Conservation (phyloP, 1,139 yeast species). For the Petasospora rhodanensis region DNA sequence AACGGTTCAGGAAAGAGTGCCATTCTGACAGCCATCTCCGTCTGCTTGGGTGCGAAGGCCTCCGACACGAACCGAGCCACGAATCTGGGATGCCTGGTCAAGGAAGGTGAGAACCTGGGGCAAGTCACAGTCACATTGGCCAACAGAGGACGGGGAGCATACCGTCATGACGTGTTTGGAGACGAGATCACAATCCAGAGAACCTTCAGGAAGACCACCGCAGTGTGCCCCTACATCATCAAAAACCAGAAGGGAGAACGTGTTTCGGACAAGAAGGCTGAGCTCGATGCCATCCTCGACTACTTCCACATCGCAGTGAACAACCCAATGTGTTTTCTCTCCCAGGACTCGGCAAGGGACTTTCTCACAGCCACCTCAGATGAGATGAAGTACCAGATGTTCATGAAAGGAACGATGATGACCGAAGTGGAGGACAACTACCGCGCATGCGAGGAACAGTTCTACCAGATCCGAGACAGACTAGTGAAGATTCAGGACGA, state of each 20-base stretch:
- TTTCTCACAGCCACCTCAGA: slow-evolving; percentile 76
- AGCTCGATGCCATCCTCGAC: slow-evolving; percentile 63
- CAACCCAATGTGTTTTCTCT: slow-evolving; percentile 88
- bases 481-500: slow-evolving; percentile 36
- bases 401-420: slow-evolving; percentile 76
- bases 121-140: slow-evolving; percentile 54
- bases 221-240: slow-evolving; percentile 45
- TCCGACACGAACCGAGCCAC: slow-evolving; percentile 84
- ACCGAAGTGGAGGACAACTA: slow-evolving; percentile 56
- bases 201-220: slow-evolving; percentile 47
- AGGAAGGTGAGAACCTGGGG: slow-evolving; percentile 70
- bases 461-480: slow-evolving; percentile 37
- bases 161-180: slow-evolving; percentile 62
- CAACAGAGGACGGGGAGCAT: slow-evolving; percentile 66
- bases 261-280: slow-evolving; percentile 57
- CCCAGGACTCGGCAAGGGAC: slow-evolving; percentile 92
- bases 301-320: slow-evolving; percentile 76
- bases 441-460: slow-evolving; percentile 36
- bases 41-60: slow-evolving; percentile 93
- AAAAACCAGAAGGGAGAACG: slow-evolving; percentile 47
- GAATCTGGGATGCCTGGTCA: slow-evolving; percentile 63
- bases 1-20: slow-evolving; percentile 98
- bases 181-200: slow-evolving; percentile 66
- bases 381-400: slow-evolving; percentile 63
- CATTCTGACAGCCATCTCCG: slow-evolving; percentile 81